A percentile compares a stretch with the other conserved stretches of the same genome.
phyloP scores from a whole-genome alignment of 352 stramenopile genomes.

The Phytopythium aichiense region DNA sequence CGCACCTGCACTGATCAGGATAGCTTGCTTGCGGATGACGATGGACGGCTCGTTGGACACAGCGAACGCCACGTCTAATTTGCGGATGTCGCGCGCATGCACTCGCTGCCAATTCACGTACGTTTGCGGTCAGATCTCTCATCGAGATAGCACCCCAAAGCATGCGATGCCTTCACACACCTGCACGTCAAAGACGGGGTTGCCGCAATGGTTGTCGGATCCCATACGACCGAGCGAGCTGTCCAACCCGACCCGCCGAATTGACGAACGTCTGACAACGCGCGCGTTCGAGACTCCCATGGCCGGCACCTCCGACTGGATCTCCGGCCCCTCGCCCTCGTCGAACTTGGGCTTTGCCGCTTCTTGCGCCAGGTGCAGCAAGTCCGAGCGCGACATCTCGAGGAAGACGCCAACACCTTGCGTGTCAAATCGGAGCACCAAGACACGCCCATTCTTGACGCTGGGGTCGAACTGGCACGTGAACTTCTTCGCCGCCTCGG shows the following conservation, averaged over 20 bases:
- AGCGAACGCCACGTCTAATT: constrained; percentile 70
- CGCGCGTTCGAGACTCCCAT: neutral
- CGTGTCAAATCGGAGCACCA: constrained; percentile 53
- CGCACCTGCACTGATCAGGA: constrained; percentile 69
- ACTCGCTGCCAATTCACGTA: constrained; percentile 34
- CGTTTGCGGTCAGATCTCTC: neutral
- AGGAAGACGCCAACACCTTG: constrained; percentile 46
- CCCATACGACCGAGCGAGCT: constrained; percentile 1
- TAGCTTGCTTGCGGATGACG: constrained; percentile 70
- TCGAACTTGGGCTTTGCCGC: constrained; percentile 26
- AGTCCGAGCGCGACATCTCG: constrained; percentile 48
- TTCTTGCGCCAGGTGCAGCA: constrained; percentile 55
- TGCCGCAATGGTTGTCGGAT: constrained; percentile 19
- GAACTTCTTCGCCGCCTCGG: constrained; percentile 26
- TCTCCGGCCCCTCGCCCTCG: constrained; percentile 10
- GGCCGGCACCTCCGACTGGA: neutral
- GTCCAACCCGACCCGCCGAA: neutral
- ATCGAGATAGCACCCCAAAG: neutral
- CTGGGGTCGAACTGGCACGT: constrained; percentile 39
- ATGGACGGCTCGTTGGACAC: constrained; percentile 74
- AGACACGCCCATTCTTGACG: constrained; percentile 28
- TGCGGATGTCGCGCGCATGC: constrained; percentile 70
- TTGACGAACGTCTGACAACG: neutral
- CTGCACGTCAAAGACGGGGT: constrained; percentile 38
- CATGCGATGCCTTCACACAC: constrained; percentile 4